Conservation (phyloP, 2,329 filamentous ascomycete species). For the Venturia aucupariae region DNA sequence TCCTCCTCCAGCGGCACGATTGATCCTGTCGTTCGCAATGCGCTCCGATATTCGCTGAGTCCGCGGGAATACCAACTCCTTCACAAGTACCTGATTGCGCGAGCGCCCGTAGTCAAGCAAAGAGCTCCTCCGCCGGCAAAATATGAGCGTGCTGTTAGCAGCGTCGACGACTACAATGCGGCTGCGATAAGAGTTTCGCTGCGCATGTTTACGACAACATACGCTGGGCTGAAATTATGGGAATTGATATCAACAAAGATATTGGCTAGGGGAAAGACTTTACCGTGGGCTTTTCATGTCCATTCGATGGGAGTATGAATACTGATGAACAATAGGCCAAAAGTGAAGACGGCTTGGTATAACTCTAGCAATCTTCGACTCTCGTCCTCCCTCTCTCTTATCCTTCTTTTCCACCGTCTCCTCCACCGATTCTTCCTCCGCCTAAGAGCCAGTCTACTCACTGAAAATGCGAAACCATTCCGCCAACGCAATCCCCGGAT, state of each 20-base stretch:
- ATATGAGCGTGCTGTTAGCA: conserved; percentile 42
- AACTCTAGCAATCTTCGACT: conserved; percentile 63
- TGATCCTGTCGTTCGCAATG: conserved; percentile 73
- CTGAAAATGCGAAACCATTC: conserved; percentile 72
- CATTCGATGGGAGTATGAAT: neutral
- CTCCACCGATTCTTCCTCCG: conserved; percentile 83
- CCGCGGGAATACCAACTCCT: conserved; percentile 78
- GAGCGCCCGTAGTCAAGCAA: conserved; percentile 52
- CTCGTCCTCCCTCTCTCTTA: conserved; percentile 72
- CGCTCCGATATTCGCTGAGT: conserved; percentile 74
- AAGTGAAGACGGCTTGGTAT: conserved; percentile 32
- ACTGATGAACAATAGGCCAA: conserved; percentile 22
- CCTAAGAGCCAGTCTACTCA: conserved; percentile 67
- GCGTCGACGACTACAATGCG: conserved; percentile 38
- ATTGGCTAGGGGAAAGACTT: conserved; percentile 24
- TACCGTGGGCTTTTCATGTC: conserved; percentile 16
- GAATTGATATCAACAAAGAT: conserved; percentile 33
- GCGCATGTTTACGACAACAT: conserved; percentile 35
- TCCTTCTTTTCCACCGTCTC: conserved; percentile 79
- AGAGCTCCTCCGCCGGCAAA: conserved; percentile 40
- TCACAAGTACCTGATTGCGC: conserved; percentile 73
- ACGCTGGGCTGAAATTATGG: conserved; percentile 38
- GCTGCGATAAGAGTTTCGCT: conserved; percentile 38
- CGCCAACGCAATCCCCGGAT: conserved; percentile 72
- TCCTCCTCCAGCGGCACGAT: conserved; percentile 20